Evolutionary conservation across 2,329 filamentous ascomycete genomes (phyloP).

Genomic region (Plectosphaerella sp.): DNA sequence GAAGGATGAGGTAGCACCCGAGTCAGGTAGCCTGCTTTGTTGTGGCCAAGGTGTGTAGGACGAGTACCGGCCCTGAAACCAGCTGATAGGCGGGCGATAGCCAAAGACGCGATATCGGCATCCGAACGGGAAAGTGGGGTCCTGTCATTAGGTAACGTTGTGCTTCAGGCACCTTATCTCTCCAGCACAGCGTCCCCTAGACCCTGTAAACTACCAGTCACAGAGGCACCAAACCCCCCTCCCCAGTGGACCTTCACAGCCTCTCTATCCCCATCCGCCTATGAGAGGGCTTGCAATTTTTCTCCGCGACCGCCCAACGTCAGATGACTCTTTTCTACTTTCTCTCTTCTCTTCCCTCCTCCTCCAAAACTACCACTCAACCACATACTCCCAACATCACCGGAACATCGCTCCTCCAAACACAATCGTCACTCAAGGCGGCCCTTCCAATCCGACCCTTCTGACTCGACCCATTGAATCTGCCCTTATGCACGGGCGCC

Average conservation of each 20-base stretch:
- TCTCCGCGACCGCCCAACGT: slow-evolving; percentile 1
- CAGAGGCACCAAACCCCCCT: not conserved
- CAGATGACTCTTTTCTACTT: slow-evolving; percentile 5
- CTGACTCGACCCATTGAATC: slow-evolving; percentile 33
- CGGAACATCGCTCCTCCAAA: slow-evolving; percentile 1
- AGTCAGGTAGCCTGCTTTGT: no score
- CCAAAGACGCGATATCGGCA: not conserved
- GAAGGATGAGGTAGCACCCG: no score
- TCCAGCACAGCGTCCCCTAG: no score
- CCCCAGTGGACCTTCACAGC: no score
- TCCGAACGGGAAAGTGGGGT: not conserved
- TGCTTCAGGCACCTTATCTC: no score
- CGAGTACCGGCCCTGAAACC: no score
- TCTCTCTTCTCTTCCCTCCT: slow-evolving; percentile 10
- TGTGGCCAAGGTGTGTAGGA: no score
- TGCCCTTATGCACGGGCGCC: slow-evolving; percentile 82
- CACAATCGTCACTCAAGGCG: no score
- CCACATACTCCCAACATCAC: slow-evolving; percentile 10
- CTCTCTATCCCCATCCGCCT: not conserved
- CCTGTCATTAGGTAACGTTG: no score
- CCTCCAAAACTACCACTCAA: not conserved
- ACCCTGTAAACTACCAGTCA: not conserved
- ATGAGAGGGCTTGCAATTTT: slow-evolving; percentile 12
- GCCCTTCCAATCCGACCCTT: slow-evolving; percentile 4
- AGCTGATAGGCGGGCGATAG: no score